These are phyloP conservation scores for Wickerhamiella bombiphila DNA, from an alignment of 805 yeast species.

Conservation along the genomic window DNA sequence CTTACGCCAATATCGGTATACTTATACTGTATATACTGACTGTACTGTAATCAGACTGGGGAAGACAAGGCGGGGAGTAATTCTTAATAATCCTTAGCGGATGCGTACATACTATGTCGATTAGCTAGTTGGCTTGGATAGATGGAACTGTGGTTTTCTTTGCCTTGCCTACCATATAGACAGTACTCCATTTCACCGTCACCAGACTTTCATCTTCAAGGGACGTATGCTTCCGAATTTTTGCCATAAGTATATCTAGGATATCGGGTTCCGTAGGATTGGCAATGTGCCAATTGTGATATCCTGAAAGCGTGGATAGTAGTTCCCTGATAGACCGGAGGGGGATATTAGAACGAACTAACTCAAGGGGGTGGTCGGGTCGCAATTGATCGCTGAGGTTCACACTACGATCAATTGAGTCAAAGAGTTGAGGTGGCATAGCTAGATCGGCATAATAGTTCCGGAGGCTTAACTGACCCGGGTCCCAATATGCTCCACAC, in stretches of 20 bases:
- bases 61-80: too few relatives aligned
- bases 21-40: too few relatives aligned
- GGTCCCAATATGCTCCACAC: conserved; percentile 63
- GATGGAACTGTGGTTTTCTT: too few relatives aligned
- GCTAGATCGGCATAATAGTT: conserved; percentile 30
- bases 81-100: too few relatives aligned
- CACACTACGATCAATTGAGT: conserved; percentile 25
- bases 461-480: conserved; percentile 51
- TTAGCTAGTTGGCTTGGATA: too few relatives aligned
- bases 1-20: too few relatives aligned
- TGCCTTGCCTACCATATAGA: too few relatives aligned
- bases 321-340: conserved; percentile 37
- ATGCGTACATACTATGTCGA: too few relatives aligned
- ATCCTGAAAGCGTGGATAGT: conserved; percentile 56
- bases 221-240: conserved; percentile 30
- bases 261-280: conserved; percentile 32
- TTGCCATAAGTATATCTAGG: conserved; percentile 33
- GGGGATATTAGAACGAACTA: conserved; percentile 19
- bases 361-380: conserved; percentile 15
- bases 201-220: conserved; percentile 34
- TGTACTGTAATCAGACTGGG: too few relatives aligned
- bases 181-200: conserved; percentile 36
- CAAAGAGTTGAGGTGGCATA: conserved; percentile 30
- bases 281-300: conserved; percentile 41
- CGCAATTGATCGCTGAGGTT: conserved; percentile 17